Evolutionary conservation across 176 grass and related monocot genomes (phyloP), one percentile per base, ranked within the genome.

Genomic region (Thinopyrum elongatum): DNA sequence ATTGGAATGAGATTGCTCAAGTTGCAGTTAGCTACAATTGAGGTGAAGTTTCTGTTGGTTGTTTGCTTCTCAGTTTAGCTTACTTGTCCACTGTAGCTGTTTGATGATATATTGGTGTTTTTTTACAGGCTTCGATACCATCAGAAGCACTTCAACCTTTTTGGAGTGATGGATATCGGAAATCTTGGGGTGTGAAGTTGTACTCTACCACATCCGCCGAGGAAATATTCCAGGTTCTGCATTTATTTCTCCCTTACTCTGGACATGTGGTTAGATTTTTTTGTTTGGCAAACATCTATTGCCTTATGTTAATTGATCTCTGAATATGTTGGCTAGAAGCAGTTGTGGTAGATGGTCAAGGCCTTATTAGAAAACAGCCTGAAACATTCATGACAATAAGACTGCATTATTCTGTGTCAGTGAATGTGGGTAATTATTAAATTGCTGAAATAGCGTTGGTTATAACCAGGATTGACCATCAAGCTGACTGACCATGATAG

Each of bases 151-250:
- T 99, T 80, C 84, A 96, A 82, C 76, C 86, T 64, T 91, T 86
- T 91, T 99, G 97, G 97, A 94, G 80, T 31, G 97, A 96, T 71
- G 86, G 85, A 31, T 92, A 93, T 91, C 86, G 92, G 58, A 99
- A 96, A 88, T 94, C 97, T 51, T 99, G 97, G 97, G 92, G 87
- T 44, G 79, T 91, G 79, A 94, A 92, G 78, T 88, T 99, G 82
- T 80, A 95, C 47, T 89, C 89, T 82, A 83, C 90, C 28, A 86
- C 94, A 79, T 94, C 88, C 80, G 46, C 86, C 10, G 90, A 89
- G 15, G 93, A 95, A 78, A 70, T 92, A 35, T 90, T 95, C 65
- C 89, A 95, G 93, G 91, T 95, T 77, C 71, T 74, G 59, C 53
- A 79, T 87, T 83, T 39, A 16, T 85, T 85, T 86, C 13, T 87